Base-by-base conservation (phyloP, 2,329 filamentous ascomycete genomes). In the Penicillium capsulatum region DNA sequence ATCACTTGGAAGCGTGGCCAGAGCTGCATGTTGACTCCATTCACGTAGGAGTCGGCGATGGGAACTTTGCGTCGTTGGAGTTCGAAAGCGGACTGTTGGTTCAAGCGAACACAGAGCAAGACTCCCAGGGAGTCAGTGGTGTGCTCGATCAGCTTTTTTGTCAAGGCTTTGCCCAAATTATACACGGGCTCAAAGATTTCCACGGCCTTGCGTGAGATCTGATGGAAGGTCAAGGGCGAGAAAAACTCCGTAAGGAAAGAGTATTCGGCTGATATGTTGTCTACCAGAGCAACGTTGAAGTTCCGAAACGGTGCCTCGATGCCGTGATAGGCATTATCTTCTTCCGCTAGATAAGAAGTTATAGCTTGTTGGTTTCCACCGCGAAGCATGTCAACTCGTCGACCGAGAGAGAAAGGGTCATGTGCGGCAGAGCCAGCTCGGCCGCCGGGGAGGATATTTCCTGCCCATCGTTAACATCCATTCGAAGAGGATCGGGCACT, bases 1-100 rank as follows among this genome's bases (percentile, higher is more conserved):
- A 95, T 82, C 40, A 87, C 79, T 65, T 98, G 94, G 56, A 98
- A 86, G 17, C 91, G 83, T 6, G 92, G 92, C 92, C 92, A 98
- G 4, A 98, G 78, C 2, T 92, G 79, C 88, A 98, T 98, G 58
- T 85, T 90, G 4, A 88, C 94, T 31, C 81, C 90, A 62, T 98
- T 98, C 60, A 96, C 83, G 61, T 98, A 98, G 27, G 80, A 77
- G 59, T 98, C 92, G 2, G 87, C 82, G 4, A 88, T 83, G 0
- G 92, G 92, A 1, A 97, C 81, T 60, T 94, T 91, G 38, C 91
- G 81, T 8, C 91, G 79, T 64, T 98, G 92, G 22, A 97, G 75
- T 64, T 94, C 87, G 60, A 98, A 98, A 11, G 92, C 90, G 43
- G 91, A 83, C 53, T 92, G 87, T 60, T 97, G 92, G 54, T 94